phyloP scores from a whole-genome alignment of 306 rosid species.

The Pachyrhizus erosus region DNA sequence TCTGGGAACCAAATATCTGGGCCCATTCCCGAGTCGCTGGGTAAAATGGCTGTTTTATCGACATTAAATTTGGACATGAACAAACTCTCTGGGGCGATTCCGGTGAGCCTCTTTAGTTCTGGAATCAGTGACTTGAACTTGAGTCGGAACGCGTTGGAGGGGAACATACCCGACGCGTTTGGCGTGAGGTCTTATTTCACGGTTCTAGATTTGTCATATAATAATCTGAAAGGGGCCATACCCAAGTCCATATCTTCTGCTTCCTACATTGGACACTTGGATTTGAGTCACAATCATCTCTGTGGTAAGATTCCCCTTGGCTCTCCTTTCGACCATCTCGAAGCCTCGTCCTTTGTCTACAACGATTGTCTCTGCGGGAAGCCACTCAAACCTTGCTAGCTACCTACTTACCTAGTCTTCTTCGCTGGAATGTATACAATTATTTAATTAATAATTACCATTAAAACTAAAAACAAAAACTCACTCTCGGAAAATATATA shows the following conservation, averaged over 20 bases:
- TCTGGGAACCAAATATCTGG: constrained; percentile 72
- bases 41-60: constrained; percentile 82
- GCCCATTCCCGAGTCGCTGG: constrained; percentile 63
- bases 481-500: background rate
- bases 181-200: constrained; percentile 76
- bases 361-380: constrained; percentile 92
- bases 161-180: constrained; percentile 68
- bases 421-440: background rate
- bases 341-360: constrained; percentile 78
- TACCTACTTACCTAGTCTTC: too few species aligned
- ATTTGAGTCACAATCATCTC: constrained; percentile 88
- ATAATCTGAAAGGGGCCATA: constrained; percentile 62
- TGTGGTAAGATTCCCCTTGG: constrained; percentile 87
- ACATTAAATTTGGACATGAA: constrained; percentile 78
- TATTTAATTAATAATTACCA: background rate
- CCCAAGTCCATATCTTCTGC: constrained; percentile 69
- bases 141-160: constrained; percentile 64
- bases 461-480: background rate
- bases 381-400: constrained; percentile 80
- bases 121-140: constrained; percentile 72
- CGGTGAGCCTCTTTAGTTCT: constrained; percentile 61
- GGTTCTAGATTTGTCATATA: constrained; percentile 71
- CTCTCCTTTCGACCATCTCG: constrained; percentile 87
- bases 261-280: constrained; percentile 84
- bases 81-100: constrained; percentile 62